Conservation (phyloP, 768 basidiomycete genomes). For the Calocera cornea region DNA sequence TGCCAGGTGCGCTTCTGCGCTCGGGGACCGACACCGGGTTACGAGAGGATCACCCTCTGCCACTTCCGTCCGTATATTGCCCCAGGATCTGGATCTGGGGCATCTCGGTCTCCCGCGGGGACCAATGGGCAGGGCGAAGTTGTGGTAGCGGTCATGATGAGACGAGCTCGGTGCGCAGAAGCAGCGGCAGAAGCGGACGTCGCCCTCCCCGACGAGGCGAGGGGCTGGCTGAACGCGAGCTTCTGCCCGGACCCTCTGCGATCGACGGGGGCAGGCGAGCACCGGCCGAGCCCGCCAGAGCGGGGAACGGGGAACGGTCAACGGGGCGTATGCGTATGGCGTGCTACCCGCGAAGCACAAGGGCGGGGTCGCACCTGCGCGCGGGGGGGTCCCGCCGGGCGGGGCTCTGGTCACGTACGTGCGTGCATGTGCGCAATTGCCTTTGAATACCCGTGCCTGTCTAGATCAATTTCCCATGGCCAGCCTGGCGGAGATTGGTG, state of each 20-base stretch:
- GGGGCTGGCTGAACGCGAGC: background rate
- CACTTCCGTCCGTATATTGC: background rate
- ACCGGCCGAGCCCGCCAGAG: background rate
- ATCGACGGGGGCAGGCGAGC: background rate
- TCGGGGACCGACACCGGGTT: background rate
- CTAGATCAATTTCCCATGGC: constrained; percentile 3
- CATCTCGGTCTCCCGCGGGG: background rate
- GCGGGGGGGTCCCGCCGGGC: too few species aligned
- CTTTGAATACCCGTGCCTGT: background rate
- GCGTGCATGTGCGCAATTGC: background rate
- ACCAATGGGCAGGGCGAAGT: background rate
- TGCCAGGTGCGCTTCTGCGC: background rate
- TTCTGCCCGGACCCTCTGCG: background rate
- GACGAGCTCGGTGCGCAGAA: too few species aligned
- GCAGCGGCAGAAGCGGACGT: too few species aligned
- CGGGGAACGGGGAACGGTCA: background rate
- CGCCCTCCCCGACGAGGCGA: too few species aligned
- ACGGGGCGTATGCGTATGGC: background rate
- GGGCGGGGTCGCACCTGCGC: too few species aligned
- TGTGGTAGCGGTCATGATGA: background rate
- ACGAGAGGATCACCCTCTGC: background rate
- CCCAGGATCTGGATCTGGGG: background rate
- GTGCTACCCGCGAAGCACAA: too few species aligned
- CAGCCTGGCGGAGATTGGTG: background rate
- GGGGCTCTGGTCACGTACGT: background rate